Evolutionary conservation across 2,329 filamentous ascomycete species (phyloP), one percentile per base, ranked within the genome.

Genomic region (Penicillium brasilianum): DNA sequence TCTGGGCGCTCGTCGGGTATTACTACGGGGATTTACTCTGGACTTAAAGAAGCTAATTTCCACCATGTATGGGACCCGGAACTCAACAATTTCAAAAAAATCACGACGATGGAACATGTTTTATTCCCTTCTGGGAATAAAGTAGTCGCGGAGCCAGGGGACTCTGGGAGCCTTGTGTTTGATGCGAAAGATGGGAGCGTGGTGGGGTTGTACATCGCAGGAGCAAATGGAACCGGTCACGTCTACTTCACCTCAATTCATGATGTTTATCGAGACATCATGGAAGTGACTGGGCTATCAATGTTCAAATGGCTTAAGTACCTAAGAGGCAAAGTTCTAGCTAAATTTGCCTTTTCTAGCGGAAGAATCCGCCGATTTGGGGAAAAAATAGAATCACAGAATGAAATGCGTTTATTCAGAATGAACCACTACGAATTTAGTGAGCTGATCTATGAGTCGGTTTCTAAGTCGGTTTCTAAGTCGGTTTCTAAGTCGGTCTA

Each of bases 241-340:
- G n/a, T 20, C 34, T 52, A 36, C 50, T 30, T 51, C 25, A 52
- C 30, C 32, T n/a, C 50, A 22, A 37, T 52, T n/a, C 20, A 52
- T 16, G 50, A 20, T 22, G 34, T 52, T n/a, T 52, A 30, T 28
- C 13, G 20, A 11, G 50, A 52, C 32, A 52, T 52, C 50, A 52
- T 30, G 20, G 32, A 20, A 22, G 30, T 52, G 20, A 48, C 30
- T 28, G 53, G 39, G 28, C 32, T 57, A 54, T 46, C 50, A 46
- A 60, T 58, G 54, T 58, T 20, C 60, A 34, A 18, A 55, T 61
- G n/a, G 43, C 43, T 16, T 37, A 37, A 37, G 36, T 37, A 37
- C 36, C 36, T 37, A 16, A 16, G 36, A 37, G 36, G 36, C 36
- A 37, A 16, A n/a, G 13, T 37, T 37, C 36, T 37, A 16, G 36